These are phyloP conservation scores for Pterocarpus santalinus DNA, from an alignment of 306 rosid genomes.

Conservation along the genomic window DNA sequence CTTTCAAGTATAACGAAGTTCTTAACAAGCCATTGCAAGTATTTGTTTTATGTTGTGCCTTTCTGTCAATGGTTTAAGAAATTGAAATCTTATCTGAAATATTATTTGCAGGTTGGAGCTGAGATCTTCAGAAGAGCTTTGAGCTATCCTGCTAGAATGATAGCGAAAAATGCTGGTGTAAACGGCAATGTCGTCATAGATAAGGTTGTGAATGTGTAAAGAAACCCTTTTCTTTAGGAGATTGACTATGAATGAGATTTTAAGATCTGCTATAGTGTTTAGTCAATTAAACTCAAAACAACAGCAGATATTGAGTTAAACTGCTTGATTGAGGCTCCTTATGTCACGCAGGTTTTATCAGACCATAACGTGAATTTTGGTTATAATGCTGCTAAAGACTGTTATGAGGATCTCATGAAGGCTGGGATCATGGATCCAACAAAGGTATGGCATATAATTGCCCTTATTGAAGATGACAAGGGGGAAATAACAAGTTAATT, in stretches of 20 bases:
- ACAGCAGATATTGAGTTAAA: slow-evolving; percentile 41
- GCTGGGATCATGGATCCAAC: slow-evolving; percentile 94
- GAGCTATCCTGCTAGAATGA: slow-evolving; percentile 80
- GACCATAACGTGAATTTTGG: slow-evolving; percentile 65
- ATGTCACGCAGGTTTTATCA: slow-evolving; percentile 68
- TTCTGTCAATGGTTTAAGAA: slow-evolving; percentile 26
- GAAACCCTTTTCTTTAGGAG: slow-evolving; percentile 40
- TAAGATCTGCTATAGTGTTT: slow-evolving; percentile 20
- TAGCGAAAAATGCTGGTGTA: slow-evolving; percentile 93
- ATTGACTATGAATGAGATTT: slow-evolving; percentile 31
- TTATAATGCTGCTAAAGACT: slow-evolving; percentile 82
- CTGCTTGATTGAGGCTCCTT: slow-evolving; percentile 13
- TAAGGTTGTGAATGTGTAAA: slow-evolving; percentile 66
- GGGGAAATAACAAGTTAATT: background rate
- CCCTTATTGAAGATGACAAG: background rate
- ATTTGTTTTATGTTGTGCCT: background rate
- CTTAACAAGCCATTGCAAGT: background rate
- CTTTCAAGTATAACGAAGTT: background rate
- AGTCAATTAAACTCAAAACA: slow-evolving; percentile 7
- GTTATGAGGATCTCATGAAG: slow-evolving; percentile 85
- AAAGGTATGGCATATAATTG: slow-evolving; percentile 62
- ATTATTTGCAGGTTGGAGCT: slow-evolving; percentile 81
- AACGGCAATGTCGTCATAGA: slow-evolving; percentile 86
- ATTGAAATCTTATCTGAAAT: slow-evolving; percentile 17
- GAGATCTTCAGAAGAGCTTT: slow-evolving; percentile 87